Percentiles rank a stretch among this genome's conserved stretches.
phyloP scores from a whole-genome alignment of 1,284 basidiomycete species.

The Golubevia sp. region DNA sequence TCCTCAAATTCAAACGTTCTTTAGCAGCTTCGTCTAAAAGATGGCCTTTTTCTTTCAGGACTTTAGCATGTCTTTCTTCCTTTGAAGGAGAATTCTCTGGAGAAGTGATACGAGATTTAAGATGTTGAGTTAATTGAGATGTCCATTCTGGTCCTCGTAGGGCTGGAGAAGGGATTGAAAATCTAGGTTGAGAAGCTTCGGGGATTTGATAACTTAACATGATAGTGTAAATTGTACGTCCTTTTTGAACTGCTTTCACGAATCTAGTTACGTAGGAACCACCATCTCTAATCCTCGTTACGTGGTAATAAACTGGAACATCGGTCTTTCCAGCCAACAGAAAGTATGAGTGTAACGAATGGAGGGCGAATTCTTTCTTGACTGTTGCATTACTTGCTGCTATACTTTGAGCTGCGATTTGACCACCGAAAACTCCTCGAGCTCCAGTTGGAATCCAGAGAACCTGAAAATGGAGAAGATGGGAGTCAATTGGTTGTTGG shows the following conservation, averaged over 20 bases:
- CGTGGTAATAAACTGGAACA: slow-evolving; percentile 45
- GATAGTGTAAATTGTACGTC: slow-evolving; percentile 39
- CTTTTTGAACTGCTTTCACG: slow-evolving; percentile 46
- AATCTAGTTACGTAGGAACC: slow-evolving; percentile 50
- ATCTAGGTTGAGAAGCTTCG: slow-evolving; percentile 41
- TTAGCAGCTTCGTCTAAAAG: slow-evolving; percentile 15
- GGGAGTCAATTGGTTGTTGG: too few species aligned
- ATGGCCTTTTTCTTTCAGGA: slow-evolving; percentile 15
- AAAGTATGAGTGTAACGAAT: slow-evolving; percentile 51
- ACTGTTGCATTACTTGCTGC: slow-evolving; percentile 42
- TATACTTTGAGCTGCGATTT: slow-evolving; percentile 48
- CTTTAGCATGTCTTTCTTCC: slow-evolving; percentile 28
- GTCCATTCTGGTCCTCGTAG: neutral
- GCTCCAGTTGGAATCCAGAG: slow-evolving; percentile 40
- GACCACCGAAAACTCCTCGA: slow-evolving; percentile 54
- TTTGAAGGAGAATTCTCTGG: slow-evolving; percentile 34
- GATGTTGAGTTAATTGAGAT: neutral
- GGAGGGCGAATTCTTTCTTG: slow-evolving; percentile 27
- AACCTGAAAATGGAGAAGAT: too few species aligned
- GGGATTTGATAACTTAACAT: slow-evolving; percentile 49
- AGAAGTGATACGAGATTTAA: too few species aligned
- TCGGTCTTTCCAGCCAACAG: slow-evolving; percentile 36
- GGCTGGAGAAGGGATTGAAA: slow-evolving; percentile 44
- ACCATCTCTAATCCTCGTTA: slow-evolving; percentile 46
- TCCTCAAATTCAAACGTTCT: slow-evolving; percentile 25